Base-by-base conservation (phyloP, 148 eudicot genomes). In the Suaeda aralocaspica region DNA sequence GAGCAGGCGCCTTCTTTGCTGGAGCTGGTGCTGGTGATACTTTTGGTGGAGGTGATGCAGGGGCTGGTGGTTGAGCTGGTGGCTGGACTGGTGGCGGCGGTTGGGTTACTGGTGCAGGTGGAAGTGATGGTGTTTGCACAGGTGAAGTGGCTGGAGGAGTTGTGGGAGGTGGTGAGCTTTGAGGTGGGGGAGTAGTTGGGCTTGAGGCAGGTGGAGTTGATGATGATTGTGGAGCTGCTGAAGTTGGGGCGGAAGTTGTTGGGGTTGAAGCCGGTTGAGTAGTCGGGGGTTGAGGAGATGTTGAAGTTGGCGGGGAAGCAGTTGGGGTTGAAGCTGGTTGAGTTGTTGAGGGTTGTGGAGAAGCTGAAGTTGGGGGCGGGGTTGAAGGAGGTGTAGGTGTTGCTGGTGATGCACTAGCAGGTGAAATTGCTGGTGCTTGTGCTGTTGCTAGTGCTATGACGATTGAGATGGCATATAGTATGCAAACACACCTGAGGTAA, bases 341-440 rank as follows among this genome's bases (percentile, higher is more conserved):
- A 15, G 75, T 26, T 19, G 69, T 57, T 28, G 55, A 6, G 26
- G 78, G 77, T 4, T 75, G 75, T 31, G 72, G 76, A 25, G 72
- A 39, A 19, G 81, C 71, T 14, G 69, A 19, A 41, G 75, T 49
- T 11, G 89, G 4, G 41, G 41, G 82, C 29, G 90, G 42, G 22
- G 57, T 74, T 42, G 84, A 64, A 55, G 89, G 70, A 18, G 89
- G 77, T 34, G 81, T 68, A 0, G 85, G 68, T 26, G 86, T 58
- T 64, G 79, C 72, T 1, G 84, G 72, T 14, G 78, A 76, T 19
- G 74, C 76, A 68, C 10, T 77, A 51, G 82, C 59, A 16, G 97
- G 92, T 28, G 92, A 75, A 34, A 80, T 77, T 30, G 89, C 90
- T 24, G 89, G 96, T 19, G 85, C 74, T 78, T 93, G 98, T 53